Percentiles rank a stretch among this genome's conserved stretches.
Conservation (phyloP, 129 eudicot species). For the Chrysanthemum lavandulifolium region DNA sequence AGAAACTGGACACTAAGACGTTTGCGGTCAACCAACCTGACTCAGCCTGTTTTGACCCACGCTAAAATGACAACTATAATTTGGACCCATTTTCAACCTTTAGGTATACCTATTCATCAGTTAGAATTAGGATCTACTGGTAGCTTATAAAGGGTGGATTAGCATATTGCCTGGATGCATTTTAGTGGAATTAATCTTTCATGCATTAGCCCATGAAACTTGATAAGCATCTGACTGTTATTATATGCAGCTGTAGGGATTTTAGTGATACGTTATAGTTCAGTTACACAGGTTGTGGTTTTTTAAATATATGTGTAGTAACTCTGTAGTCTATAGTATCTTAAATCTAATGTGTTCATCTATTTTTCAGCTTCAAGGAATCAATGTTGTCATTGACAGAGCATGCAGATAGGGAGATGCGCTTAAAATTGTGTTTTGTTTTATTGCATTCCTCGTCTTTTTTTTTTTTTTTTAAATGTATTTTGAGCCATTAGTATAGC, state of each 20-base stretch:
- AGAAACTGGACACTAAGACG: not conserved
- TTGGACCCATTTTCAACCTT: not conserved
- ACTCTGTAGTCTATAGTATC: slow-evolving; percentile 2
- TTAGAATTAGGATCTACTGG: not conserved
- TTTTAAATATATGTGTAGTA: not conserved
- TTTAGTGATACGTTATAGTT: slow-evolving; percentile 4
- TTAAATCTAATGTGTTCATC: slow-evolving; percentile 1
- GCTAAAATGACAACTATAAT: not conserved
- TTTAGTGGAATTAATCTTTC: not conserved
- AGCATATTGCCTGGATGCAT: slow-evolving; percentile 6
- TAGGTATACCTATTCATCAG: not conserved
- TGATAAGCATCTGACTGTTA: too few species aligned
- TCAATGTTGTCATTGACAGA: slow-evolving; percentile 80
- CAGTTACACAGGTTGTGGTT: slow-evolving; percentile 12
- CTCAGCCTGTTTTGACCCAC: not conserved
- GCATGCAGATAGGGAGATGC: slow-evolving; percentile 80
- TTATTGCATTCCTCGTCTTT: not conserved
- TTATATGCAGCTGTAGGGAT: too few species aligned
- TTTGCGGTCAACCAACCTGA: not conserved
- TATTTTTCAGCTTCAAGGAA: slow-evolving; percentile 69
- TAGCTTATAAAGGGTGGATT: slow-evolving; percentile 10
- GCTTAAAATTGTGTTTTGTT: slow-evolving; percentile 1
- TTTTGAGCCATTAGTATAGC: not conserved
- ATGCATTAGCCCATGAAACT: too few species aligned
- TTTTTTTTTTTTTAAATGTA: not conserved